phyloP scores from a whole-genome alignment of 257 asterid species.

The Nicotiana sylvestris region DNA sequence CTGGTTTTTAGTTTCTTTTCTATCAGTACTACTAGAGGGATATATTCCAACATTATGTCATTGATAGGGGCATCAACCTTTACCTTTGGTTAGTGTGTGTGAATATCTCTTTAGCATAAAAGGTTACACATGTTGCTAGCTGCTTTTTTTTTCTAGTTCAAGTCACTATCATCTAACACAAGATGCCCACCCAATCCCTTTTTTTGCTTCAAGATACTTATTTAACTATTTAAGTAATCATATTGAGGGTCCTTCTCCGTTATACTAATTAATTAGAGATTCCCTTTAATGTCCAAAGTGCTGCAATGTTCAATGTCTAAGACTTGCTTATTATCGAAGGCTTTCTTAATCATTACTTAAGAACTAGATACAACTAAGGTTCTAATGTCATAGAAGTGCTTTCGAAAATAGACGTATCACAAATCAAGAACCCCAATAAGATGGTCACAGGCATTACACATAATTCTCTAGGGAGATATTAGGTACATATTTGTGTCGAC shows the following conservation, averaged over 20 bases:
- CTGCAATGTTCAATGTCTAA: background rate
- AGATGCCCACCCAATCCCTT: conserved; percentile 51
- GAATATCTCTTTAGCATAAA: conserved; percentile 50
- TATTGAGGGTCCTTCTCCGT: background rate
- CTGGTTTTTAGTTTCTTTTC: background rate
- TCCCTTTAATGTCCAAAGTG: background rate
- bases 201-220: conserved; percentile 2
- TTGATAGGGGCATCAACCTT: conserved; percentile 31
- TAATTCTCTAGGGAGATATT: background rate
- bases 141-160: conserved; percentile 32
- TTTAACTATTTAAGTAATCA: background rate
- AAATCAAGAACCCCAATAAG: background rate
- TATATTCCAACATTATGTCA: conserved; percentile 32
- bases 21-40: conserved; percentile 12
- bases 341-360: background rate
- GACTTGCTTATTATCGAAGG: background rate
- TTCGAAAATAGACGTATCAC: background rate
- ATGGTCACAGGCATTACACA: background rate
- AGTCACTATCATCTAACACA: conserved; percentile 31
- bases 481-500: background rate
- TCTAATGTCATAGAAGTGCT: background rate
- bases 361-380: background rate
- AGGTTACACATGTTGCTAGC: conserved; percentile 32
- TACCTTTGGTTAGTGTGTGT: conserved; percentile 42
- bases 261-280: background rate